Conservation (phyloP, 2,329 filamentous ascomycete genomes). For the Diaporthe sp. region DNA sequence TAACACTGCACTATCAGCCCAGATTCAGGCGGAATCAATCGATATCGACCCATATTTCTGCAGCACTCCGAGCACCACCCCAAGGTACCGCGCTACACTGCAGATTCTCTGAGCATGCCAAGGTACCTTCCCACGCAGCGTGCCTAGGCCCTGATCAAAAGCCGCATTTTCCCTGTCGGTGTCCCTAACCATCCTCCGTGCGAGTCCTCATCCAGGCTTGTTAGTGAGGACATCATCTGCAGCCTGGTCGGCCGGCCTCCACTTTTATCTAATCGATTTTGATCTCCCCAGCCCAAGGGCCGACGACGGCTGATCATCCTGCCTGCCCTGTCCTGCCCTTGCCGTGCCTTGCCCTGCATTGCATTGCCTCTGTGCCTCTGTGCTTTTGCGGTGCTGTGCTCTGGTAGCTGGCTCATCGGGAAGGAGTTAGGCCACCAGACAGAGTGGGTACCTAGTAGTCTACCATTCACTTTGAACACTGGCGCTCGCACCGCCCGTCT, state of each 20-base stretch:
- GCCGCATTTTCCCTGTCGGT: not conserved
- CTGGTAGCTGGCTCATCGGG: not conserved
- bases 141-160: conserved; percentile 16
- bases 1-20: conserved; percentile 44
- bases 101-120: not conserved
- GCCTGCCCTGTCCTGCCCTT: conserved; percentile 32
- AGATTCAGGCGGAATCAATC: conserved; percentile 44
- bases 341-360: conserved; percentile 15
- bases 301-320: conserved; percentile 22
- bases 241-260: not conserved
- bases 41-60: conserved; percentile 44
- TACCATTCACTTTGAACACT: not conserved
- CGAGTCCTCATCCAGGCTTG: not conserved
- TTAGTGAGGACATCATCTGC: conserved; percentile 12
- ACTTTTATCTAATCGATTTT: conserved; percentile 34
- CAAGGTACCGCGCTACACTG: not conserved
- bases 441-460: not conserved
- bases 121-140: not conserved
- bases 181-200: not conserved
- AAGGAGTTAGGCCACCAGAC: not conserved
- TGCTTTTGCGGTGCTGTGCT: not conserved
- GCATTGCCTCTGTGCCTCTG: conserved; percentile 16
- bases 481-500: not conserved
- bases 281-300: conserved; percentile 26
- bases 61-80: conserved; percentile 12